phyloP scores from a whole-genome alignment of 2,329 filamentous ascomycete genomes.

The Colletotrichum lini region DNA sequence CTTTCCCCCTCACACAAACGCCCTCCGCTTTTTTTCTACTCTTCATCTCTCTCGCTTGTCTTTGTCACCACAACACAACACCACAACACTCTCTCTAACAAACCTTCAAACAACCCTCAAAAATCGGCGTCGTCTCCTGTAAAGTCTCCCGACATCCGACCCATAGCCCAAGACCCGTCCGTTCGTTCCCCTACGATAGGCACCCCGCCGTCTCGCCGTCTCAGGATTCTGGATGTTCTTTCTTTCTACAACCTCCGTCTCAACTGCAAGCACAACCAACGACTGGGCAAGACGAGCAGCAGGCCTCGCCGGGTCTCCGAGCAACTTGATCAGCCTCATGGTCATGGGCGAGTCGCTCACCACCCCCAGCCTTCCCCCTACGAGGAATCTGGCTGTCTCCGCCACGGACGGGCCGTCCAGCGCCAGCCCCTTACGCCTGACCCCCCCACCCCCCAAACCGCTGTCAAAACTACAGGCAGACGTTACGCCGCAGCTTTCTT shows the following conservation, averaged over 20 bases:
- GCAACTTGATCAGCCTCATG: conserved; percentile 65
- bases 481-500: too few species aligned
- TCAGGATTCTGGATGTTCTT: conserved; percentile 57
- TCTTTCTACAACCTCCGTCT: conserved; percentile 61
- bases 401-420: conserved; percentile 63
- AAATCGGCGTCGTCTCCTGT: conserved; percentile 57
- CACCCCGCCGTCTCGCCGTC: conserved; percentile 61
- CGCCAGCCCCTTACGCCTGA: conserved; percentile 53
- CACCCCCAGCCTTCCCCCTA: conserved; percentile 67
- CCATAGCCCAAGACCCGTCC: conserved; percentile 50
- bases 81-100: conserved; percentile 23
- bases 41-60: conserved; percentile 42
- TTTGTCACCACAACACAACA: conserved; percentile 34
- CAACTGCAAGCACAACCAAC: conserved; percentile 62
- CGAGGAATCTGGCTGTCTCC: conserved; percentile 61
- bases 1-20: conserved; percentile 14
- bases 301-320: conserved; percentile 65
- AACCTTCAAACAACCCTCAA: conserved; percentile 44
- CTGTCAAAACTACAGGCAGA: conserved; percentile 34
- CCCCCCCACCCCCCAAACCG: conserved; percentile 56
- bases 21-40: conserved; percentile 17
- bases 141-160: conserved; percentile 63
- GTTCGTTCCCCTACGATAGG: conserved; percentile 55
- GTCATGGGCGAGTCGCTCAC: conserved; percentile 64
- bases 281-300: conserved; percentile 58